phyloP scores from a whole-genome alignment of 345 rosid species.

The Aurinia saxatilis region DNA sequence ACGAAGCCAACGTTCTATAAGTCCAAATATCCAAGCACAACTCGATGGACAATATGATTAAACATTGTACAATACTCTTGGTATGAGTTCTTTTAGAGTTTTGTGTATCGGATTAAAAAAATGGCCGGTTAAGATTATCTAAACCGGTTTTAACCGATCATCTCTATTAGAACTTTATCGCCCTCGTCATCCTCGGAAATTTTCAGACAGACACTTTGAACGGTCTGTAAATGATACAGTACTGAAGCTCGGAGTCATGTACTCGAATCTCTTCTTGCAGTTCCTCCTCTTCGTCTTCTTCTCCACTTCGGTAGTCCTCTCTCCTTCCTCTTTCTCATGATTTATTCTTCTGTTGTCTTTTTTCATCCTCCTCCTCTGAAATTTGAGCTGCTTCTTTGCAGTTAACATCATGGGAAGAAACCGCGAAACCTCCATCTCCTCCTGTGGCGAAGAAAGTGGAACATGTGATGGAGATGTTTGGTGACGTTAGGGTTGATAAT shows the following conservation, averaged over 20 bases:
- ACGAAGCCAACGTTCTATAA: background rate
- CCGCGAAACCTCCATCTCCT: constrained; percentile 30
- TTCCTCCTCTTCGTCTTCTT: background rate
- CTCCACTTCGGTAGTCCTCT: constrained; percentile 7
- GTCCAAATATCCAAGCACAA: background rate
- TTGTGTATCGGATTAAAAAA: no score
- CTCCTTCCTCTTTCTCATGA: constrained; percentile 2
- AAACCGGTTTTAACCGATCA: background rate
- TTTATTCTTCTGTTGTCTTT: background rate
- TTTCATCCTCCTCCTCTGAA: background rate
- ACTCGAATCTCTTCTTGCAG: background rate
- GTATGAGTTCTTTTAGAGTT: no score
- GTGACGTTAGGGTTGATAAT: constrained; percentile 67
- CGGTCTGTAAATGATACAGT: background rate
- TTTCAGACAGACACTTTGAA: no score
- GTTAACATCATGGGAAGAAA: background rate
- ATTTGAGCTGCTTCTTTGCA: background rate
- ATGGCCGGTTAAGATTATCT: no score
- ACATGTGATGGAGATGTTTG: constrained; percentile 71
- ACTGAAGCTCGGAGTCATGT: background rate
- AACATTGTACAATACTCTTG: no score
- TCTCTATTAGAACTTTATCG: background rate
- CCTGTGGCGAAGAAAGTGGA: constrained; percentile 78
- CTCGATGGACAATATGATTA: no score
- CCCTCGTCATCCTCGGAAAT: no score